Base-by-base conservation (phyloP, 805 yeast genomes). In the Wickerhamiella qilinensis region DNA sequence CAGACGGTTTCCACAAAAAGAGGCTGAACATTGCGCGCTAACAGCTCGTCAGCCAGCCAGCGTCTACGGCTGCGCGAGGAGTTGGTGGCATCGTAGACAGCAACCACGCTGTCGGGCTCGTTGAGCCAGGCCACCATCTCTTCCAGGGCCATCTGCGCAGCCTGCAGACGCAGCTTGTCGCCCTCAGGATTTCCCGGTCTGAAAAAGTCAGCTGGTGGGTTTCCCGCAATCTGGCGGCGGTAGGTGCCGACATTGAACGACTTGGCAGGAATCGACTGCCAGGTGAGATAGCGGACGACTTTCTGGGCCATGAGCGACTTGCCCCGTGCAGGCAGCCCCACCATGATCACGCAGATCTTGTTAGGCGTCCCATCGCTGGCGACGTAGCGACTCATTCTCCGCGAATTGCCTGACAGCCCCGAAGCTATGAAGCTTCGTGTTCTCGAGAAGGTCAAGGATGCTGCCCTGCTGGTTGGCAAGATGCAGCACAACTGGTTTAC, bases 241-340 rank as follows among this genome's bases (percentile, higher is more conserved):
- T 83, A 86, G 29, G 68, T 67, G 11, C 97, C 94, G 16, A 88
- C 94, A 53, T 84, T 85, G 62, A 91, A 91, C 41, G 85, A 78
- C 54, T 76, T 77, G 20, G 94, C 82, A 43, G 72, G 73, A 40
- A 91, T 80, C 2, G 93, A 79, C 30, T 88, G 67, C 98, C 98
- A 91, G 25, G 85, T 75, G 38, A 91, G 67, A 54, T 88, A 91
- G 35, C 97, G 69, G 24, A 88, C 94, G 38, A 91, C 79, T 56
- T 88, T 91, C 55, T 85, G 94, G 2, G 97, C 85, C 45, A 91
- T 88, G 57, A 85, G 76, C 3, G 94, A 80, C 58, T 91, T 91
- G 3, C 98, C 98, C 41, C 97, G 70, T 12, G 65, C 67, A 3
- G 67, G 67, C 34, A 62, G 49, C 4, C 67, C 67, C 35, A 63